Percentiles rank a stretch among this genome's conserved stretches.
Evolutionary conservation across 2,329 filamentous ascomycete species (phyloP).

Genomic region (Xylariaceae sp.): DNA sequence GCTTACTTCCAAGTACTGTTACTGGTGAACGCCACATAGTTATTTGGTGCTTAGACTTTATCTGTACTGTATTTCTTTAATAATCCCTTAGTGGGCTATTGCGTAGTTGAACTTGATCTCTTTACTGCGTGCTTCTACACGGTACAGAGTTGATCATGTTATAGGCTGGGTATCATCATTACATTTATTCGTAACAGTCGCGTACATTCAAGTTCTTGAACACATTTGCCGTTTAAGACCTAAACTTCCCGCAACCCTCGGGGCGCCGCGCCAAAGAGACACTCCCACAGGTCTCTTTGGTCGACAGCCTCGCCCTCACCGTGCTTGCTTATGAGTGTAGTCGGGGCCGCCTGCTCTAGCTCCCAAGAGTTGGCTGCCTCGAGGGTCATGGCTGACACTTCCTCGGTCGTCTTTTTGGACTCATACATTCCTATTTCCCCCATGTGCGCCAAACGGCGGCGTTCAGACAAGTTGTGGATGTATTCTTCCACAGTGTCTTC

Average conservation of each 20-base stretch:
- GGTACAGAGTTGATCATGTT: not conserved
- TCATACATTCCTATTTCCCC: constrained; percentile 49
- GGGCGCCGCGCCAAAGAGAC: constrained; percentile 73
- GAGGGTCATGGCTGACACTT: constrained; percentile 65
- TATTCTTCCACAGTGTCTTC: constrained; percentile 89
- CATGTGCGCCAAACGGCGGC: constrained; percentile 79
- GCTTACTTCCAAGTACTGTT: no score
- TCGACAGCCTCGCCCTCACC: constrained; percentile 79
- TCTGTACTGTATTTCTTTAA: no score
- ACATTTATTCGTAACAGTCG: not conserved
- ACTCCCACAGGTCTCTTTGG: constrained; percentile 83
- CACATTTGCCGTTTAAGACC: not conserved
- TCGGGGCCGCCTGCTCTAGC: constrained; percentile 74
- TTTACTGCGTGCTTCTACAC: no score
- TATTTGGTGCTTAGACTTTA: no score
- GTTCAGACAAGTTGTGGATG: constrained; percentile 86
- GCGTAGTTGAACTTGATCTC: no score
- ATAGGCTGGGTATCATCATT: not conserved
- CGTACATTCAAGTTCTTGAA: not conserved
- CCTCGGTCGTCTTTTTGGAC: constrained; percentile 48
- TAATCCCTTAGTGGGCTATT: no score
- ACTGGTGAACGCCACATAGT: no score
- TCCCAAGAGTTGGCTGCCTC: constrained; percentile 87
- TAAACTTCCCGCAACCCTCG: no score
- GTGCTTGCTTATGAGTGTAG: constrained; percentile 72